phyloP scores from a whole-genome alignment of 139 green algal genomes.

The Desmodesmus armatus region DNA sequence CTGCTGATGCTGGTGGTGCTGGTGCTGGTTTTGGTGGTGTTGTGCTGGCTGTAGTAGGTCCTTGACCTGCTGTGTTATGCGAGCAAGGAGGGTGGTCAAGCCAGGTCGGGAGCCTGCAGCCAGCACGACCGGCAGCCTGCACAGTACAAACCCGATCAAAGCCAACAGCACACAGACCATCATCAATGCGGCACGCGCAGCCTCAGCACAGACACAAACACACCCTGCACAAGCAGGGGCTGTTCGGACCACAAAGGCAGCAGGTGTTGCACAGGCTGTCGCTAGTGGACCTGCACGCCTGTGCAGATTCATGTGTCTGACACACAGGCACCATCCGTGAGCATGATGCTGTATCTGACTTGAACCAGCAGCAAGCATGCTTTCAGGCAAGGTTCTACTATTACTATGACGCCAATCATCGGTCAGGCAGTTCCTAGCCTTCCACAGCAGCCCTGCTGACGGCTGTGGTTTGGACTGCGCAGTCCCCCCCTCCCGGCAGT shows the following conservation, averaged over 20 bases:
- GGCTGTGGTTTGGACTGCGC: background rate
- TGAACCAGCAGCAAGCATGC: too few relatives aligned
- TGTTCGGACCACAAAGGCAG: background rate
- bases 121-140: background rate
- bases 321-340: too few relatives aligned
- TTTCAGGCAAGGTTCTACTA: too few relatives aligned
- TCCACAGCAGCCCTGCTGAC: background rate
- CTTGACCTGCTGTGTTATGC: background rate
- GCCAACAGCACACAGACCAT: background rate
- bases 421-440: background rate
- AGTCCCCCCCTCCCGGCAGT: background rate
- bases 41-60: background rate
- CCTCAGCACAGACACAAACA: background rate
- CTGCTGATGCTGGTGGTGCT: too few relatives aligned
- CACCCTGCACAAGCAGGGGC: background rate
- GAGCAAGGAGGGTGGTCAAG: background rate
- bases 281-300: background rate
- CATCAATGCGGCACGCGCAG: background rate
- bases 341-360: too few relatives aligned
- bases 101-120: background rate
- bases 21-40: background rate
- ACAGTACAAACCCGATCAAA: background rate
- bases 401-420: background rate
- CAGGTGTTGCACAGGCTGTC: background rate
- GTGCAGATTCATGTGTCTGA: too few relatives aligned